Evolutionary conservation across 1,139 yeast genomes (phyloP).

Genomic region (Candida freyschussii): DNA sequence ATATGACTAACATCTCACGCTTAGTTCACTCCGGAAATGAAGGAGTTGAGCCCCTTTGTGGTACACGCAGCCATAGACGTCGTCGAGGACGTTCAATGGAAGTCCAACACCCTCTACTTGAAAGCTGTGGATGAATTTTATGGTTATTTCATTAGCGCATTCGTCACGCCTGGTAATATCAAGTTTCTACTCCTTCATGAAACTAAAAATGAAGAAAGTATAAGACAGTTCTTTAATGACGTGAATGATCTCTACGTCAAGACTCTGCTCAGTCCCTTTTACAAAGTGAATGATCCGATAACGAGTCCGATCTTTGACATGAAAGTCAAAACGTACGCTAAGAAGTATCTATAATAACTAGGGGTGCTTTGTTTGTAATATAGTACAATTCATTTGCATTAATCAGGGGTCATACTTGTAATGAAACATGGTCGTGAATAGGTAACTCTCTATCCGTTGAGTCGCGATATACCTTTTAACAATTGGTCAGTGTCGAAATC

Average conservation of each 20-base stretch:
- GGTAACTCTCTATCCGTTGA: conserved; percentile 11
- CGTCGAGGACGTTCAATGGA: conserved; percentile 87
- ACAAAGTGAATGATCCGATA: conserved; percentile 70
- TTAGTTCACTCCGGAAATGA: conserved; percentile 59
- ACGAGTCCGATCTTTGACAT: conserved; percentile 71
- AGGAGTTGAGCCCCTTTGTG: conserved; percentile 82
- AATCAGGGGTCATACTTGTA: background rate
- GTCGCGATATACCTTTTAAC: conserved; percentile 27
- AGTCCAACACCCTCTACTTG: conserved; percentile 49
- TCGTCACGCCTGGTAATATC: conserved; percentile 82
- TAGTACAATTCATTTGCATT: background rate
- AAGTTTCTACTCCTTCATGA: conserved; percentile 80
- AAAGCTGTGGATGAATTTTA: conserved; percentile 84
- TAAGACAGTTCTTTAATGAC: conserved; percentile 79
- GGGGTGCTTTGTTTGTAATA: background rate
- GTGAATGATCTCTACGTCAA: conserved; percentile 85
- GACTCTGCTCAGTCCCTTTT: conserved; percentile 82
- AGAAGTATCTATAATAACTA: conserved; percentile 52
- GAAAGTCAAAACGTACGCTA: conserved; percentile 65
- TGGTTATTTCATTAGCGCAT: conserved; percentile 75
- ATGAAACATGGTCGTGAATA: background rate
- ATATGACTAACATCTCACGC: background rate
- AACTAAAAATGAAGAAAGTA: conserved; percentile 60
- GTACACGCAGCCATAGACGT: conserved; percentile 85
- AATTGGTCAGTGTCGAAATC: conserved; percentile 28